Evolutionary conservation across 2,329 filamentous ascomycete genomes (phyloP).

Genomic region (Fusarium caatingaense): DNA sequence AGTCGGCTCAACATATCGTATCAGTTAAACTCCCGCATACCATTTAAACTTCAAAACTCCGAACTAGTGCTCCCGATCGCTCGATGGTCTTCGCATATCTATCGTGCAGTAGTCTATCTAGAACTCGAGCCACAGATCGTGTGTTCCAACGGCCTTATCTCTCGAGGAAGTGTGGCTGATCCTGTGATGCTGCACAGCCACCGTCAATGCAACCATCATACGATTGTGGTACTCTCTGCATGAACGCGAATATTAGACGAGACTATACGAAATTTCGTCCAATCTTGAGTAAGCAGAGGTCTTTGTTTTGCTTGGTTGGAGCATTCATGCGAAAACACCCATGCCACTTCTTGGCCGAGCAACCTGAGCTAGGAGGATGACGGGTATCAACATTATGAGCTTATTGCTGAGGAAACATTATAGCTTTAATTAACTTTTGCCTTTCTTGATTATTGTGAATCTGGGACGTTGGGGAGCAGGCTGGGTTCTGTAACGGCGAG

Average conservation of each 20-base stretch:
- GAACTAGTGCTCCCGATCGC: neutral
- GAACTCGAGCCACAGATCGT: neutral
- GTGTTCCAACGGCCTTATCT: neutral
- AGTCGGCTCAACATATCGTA: neutral
- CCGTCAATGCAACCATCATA: neutral
- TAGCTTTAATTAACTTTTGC: neutral
- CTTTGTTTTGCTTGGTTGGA: neutral
- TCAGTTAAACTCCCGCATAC: neutral
- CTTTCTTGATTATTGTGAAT: neutral
- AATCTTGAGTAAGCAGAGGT: neutral
- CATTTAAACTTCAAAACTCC: neutral
- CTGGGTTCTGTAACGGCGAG: neutral
- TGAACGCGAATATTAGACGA: neutral
- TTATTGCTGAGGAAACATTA: neutral
- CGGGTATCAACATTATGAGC: too few species aligned
- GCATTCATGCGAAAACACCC: neutral
- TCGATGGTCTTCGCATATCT: neutral
- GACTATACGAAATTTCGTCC: neutral
- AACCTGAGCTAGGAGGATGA: neutral
- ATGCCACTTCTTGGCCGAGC: neutral
- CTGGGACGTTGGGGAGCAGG: neutral
- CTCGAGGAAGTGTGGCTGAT: neutral
- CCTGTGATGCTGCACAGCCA: neutral
- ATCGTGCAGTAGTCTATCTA: neutral
- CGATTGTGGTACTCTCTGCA: neutral